Conservation (phyloP, 768 basidiomycete species). For the Glaciozyma antarctica region DNA sequence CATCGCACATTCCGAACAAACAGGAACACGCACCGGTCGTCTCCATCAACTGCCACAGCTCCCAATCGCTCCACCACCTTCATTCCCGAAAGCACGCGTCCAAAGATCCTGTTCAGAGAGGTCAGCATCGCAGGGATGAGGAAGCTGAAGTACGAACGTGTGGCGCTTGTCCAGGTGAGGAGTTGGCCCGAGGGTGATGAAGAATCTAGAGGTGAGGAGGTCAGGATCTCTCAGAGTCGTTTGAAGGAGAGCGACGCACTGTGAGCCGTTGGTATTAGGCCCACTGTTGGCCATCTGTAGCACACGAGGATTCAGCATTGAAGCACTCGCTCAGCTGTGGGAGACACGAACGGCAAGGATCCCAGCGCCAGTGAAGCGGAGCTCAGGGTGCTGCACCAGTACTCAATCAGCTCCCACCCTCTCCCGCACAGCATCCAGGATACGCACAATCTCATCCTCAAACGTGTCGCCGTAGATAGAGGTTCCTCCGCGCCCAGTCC, state of each 20-base stretch:
- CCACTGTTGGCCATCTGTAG: constrained; percentile 42
- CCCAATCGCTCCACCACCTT: constrained; percentile 83
- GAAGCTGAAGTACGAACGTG: constrained; percentile 4
- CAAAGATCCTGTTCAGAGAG: constrained; percentile 46
- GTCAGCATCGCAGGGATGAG: neutral
- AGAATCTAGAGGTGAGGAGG: constrained; percentile 33
- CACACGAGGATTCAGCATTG: neutral
- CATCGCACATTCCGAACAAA: too few species aligned
- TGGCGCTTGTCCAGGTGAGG: constrained; percentile 16
- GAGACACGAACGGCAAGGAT: constrained; percentile 57
- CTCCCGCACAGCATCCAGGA: too few species aligned
- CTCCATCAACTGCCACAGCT: constrained; percentile 75
- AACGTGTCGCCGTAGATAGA: constrained; percentile 40
- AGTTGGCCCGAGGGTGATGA: constrained; percentile 37
- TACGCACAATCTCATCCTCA: constrained; percentile 50
- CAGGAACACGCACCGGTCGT: constrained; percentile 59
- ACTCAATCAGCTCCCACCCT: neutral
- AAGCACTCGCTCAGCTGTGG: neutral
- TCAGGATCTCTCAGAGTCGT: constrained; percentile 2
- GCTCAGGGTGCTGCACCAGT: constrained; percentile 52
- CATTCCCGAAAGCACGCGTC: constrained; percentile 83
- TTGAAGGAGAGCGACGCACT: constrained; percentile 11
- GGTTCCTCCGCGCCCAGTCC: constrained; percentile 70
- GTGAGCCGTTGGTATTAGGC: constrained; percentile 43
- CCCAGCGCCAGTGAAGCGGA: constrained; percentile 90